These are phyloP conservation scores for Agroathelia rolfsii DNA, from an alignment of 1,284 basidiomycete species.

Conservation along the genomic window DNA sequence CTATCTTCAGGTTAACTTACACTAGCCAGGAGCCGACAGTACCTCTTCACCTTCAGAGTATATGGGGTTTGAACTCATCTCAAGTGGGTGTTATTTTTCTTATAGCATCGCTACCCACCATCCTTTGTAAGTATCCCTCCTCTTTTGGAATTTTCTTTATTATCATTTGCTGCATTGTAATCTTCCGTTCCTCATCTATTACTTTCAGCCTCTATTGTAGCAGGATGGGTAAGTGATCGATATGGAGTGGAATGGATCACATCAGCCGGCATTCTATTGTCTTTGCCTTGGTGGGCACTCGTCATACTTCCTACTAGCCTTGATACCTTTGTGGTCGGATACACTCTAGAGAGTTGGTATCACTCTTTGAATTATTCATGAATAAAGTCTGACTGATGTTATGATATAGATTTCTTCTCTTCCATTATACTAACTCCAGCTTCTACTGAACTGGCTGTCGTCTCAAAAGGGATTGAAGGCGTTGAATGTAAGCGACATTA, in stretches of 20 bases:
- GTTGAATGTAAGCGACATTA: slow-evolving; percentile 47
- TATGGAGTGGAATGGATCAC: slow-evolving; percentile 53
- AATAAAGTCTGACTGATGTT: slow-evolving; percentile 7
- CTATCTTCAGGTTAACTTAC: slow-evolving; percentile 36
- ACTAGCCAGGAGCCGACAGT: slow-evolving; percentile 54
- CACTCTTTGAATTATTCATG: not conserved
- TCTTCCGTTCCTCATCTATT: slow-evolving; percentile 1
- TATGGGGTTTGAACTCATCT: slow-evolving; percentile 51
- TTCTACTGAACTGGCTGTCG: slow-evolving; percentile 52
- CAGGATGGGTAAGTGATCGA: slow-evolving; percentile 54
- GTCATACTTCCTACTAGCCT: slow-evolving; percentile 43
- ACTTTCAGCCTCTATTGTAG: slow-evolving; percentile 43
- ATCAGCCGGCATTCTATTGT: slow-evolving; percentile 35
- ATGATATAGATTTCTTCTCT: slow-evolving; percentile 43
- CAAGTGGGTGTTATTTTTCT: slow-evolving; percentile 67
- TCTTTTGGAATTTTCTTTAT: not conserved
- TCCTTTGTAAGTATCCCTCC: slow-evolving; percentile 41
- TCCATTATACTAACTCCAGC: slow-evolving; percentile 49
- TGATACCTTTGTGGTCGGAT: slow-evolving; percentile 50
- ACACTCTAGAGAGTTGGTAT: slow-evolving; percentile 45
- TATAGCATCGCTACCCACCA: slow-evolving; percentile 56
- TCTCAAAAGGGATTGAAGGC: slow-evolving; percentile 43
- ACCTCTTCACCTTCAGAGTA: slow-evolving; percentile 50
- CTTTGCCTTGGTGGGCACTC: slow-evolving; percentile 60
- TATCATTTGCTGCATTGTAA: not conserved